Base-by-base conservation (phyloP, 176 grass and related monocot species). In the Paspalum notatum region DNA sequence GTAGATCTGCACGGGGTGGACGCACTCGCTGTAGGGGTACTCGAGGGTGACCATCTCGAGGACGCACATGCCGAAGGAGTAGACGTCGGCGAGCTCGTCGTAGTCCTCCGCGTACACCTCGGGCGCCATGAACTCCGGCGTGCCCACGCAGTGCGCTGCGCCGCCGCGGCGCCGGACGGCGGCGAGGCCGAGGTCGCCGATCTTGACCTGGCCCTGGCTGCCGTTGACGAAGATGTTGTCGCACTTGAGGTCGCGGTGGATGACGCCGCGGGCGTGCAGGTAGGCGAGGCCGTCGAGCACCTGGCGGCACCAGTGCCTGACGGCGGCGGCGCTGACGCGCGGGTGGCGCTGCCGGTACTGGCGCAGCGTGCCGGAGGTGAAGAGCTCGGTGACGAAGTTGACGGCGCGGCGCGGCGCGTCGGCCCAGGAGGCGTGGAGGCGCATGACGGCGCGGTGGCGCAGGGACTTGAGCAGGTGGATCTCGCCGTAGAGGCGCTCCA, bases 41-140 rank as follows among this genome's bases (percentile, higher is more conserved):
- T 97, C 94, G 10, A 94, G 87, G 0, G 91, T 97, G 72, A 94
- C 73, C 91, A 97, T 97, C 88, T 97, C 94, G 12, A 97, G 83
- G 8, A 97, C 87, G n/a, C 94, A 94, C 91, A 94, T 97, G 18
- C 94, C 94, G 27, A 97, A 97, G 6, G 94, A 97, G 69, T 97
- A 97, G 32, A 97, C 91, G 58, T 97, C 94, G 14, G 89, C 94
- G 22, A 88, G 72, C 74, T 97, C 95, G 43, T 92, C 93, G 73
- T 97, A 97, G 37, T 79, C 90, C 85, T 94, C 95, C 5, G 76
- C 85, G 40, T 94, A 92, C 26, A 97, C 91, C 87, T 97, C 95
- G 4, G 94, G 95, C 3, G 95, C 91, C 95, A 97, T 97, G 91
- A 97, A 97, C 80, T 97, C 95, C 2, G 95, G 95, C 25, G 95